phyloP scores from a whole-genome alignment of 2,329 filamentous ascomycete genomes.

The Phyllosticta citribraziliensis region DNA sequence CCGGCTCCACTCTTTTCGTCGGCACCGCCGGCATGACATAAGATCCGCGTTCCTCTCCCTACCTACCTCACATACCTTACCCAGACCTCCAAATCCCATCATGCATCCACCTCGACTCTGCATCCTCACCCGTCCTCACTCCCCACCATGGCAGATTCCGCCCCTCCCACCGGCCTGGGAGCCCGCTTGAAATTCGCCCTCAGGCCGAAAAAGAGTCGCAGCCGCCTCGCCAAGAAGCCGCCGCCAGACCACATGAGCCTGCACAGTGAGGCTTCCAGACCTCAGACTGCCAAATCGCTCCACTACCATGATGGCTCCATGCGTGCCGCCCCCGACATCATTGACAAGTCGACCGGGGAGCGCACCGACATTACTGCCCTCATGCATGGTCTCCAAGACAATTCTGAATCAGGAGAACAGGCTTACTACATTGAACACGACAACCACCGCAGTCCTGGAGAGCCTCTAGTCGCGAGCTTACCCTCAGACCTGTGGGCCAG shows the following conservation, averaged over 20 bases:
- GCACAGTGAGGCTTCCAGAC: constrained; percentile 2
- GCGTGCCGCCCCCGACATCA: neutral
- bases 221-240: constrained; percentile 6
- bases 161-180: neutral
- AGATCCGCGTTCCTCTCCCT: constrained; percentile 1
- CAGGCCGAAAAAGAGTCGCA: constrained; percentile 5
- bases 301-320: neutral
- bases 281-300: neutral
- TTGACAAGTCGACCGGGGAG: constrained; percentile 11
- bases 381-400: constrained; percentile 28
- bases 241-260: constrained; percentile 1
- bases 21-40: constrained; percentile 5
- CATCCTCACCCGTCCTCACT: neutral
- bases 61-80: neutral
- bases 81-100: neutral
- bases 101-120: constrained; percentile 1
- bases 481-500: constrained; percentile 36
- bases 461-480: constrained; percentile 32
- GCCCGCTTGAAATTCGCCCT: constrained; percentile 1
- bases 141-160: constrained; percentile 1
- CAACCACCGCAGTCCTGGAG: constrained; percentile 24
- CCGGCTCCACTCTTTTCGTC: neutral
- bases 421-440: constrained; percentile 10
- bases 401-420: constrained; percentile 22
- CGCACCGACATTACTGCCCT: constrained; percentile 26